Evolutionary conservation across 345 rosid species (phyloP).

Genomic region (Draba incana): DNA sequence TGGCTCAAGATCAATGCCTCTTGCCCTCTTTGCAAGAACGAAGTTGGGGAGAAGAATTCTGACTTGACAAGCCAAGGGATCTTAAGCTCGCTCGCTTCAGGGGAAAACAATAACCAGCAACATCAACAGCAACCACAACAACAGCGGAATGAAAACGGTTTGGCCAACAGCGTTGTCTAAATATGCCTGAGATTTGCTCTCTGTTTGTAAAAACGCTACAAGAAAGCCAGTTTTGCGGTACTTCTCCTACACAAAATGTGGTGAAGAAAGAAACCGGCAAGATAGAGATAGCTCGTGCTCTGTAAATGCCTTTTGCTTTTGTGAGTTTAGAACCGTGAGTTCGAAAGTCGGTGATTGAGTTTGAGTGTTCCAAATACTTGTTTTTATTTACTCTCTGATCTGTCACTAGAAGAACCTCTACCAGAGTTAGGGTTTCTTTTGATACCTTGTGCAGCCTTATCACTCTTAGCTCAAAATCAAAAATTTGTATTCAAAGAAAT

Average conservation of each 20-base stretch:
- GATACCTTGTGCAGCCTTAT: conserved; percentile 21
- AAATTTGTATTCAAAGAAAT: too few relatives aligned
- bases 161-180: conserved; percentile 41
- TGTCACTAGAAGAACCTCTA: conserved; percentile 25
- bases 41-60: conserved; percentile 61
- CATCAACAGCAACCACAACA: conserved; percentile 39
- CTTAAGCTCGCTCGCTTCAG: conserved; percentile 46
- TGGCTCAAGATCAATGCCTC: conserved; percentile 95
- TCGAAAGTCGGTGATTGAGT: conserved; percentile 26
- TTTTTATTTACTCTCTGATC: conserved; percentile 5
- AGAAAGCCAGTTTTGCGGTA: conserved; percentile 22
- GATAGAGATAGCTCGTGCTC: conserved; percentile 12
- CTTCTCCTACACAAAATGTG: conserved; percentile 18
- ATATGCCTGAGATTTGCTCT: conserved; percentile 22
- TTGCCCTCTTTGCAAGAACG: conserved; percentile 95
- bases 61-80: conserved; percentile 50
- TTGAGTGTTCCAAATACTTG: conserved; percentile 34
- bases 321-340: conserved; percentile 25
- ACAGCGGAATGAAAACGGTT: conserved; percentile 49
- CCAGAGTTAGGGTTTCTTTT: conserved; percentile 12
- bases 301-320: conserved; percentile 31
- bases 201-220: conserved; percentile 13
- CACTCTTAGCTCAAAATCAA: background rate
- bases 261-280: conserved; percentile 14
- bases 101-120: conserved; percentile 38